Evolutionary conservation across 768 basidiomycete genomes (phyloP).

Genomic region (Collybia mongolica): DNA sequence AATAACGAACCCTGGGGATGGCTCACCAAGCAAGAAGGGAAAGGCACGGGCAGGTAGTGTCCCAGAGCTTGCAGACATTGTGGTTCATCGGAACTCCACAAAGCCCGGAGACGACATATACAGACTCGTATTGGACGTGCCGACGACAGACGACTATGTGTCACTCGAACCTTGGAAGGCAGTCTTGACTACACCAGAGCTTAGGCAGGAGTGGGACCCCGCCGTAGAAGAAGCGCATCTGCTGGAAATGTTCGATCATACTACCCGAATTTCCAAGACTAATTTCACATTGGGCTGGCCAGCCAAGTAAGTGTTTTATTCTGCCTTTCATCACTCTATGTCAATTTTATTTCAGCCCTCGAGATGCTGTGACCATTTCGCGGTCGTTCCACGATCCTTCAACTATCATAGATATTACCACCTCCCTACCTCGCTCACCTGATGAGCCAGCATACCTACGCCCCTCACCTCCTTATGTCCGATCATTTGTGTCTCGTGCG

Average conservation of each 20-base stretch:
- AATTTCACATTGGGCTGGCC: conserved; percentile 96
- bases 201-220: conserved; percentile 91
- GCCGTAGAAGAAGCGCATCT: conserved; percentile 84
- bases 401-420: conserved; percentile 87
- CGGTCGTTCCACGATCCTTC: conserved; percentile 77
- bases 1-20: conserved; percentile 45
- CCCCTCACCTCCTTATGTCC: conserved; percentile 89
- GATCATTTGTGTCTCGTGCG: conserved; percentile 77
- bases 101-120: conserved; percentile 78
- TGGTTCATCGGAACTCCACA: conserved; percentile 69
- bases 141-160: conserved; percentile 56
- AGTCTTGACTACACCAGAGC: conserved; percentile 80
- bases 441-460: conserved; percentile 92
- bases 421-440: conserved; percentile 87
- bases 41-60: conserved; percentile 50
- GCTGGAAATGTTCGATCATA: conserved; percentile 83
- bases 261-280: conserved; percentile 84
- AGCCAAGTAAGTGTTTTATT: conserved; percentile 68
- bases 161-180: conserved; percentile 80
- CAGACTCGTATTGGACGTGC: conserved; percentile 79
- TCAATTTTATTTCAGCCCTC: conserved; percentile 54
- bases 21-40: conserved; percentile 52
- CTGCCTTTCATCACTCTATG: neutral
- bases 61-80: conserved; percentile 70
- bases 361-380: conserved; percentile 93